These are phyloP conservation scores for Lipomyces kockii DNA, from an alignment of 805 yeast species.

Conservation along the genomic window DNA sequence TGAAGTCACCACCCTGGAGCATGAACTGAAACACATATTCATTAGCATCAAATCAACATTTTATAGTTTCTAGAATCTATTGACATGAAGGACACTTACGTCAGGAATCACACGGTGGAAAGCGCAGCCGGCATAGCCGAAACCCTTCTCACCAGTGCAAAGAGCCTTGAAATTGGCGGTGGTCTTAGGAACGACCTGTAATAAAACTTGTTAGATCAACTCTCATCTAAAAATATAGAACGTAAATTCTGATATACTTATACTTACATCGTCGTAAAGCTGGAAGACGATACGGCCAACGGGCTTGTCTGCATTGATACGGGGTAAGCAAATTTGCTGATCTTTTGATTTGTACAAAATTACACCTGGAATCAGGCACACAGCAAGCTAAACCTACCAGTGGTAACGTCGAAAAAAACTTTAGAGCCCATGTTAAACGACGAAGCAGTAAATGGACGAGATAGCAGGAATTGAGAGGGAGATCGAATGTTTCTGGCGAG, in stretches of 20 bases:
- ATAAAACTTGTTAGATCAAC: constrained; percentile 59
- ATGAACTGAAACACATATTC: constrained; percentile 68
- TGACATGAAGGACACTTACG: constrained; percentile 11
- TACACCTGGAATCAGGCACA: neutral
- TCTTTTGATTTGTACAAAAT: neutral
- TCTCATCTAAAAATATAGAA: neutral
- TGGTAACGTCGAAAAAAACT: constrained; percentile 81
- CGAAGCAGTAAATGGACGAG: constrained; percentile 24
- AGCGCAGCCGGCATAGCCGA: constrained; percentile 66
- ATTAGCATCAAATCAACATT: constrained; percentile 3
- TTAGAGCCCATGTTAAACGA: constrained; percentile 54
- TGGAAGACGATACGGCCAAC: constrained; percentile 86
- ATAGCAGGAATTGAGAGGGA: constrained; percentile 9
- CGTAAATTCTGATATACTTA: neutral
- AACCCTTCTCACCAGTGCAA: constrained; percentile 87
- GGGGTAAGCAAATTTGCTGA: neutral
- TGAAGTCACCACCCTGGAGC: constrained; percentile 95
- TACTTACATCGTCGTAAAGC: constrained; percentile 81
- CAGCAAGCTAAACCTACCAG: constrained; percentile 52
- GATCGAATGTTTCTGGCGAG: constrained; percentile 9
- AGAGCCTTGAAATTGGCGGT: constrained; percentile 86
- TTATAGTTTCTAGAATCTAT: neutral
- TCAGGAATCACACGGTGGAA: constrained; percentile 80
- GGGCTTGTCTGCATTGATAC: constrained; percentile 52
- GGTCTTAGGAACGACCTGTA: constrained; percentile 70